Conservation (phyloP, 768 basidiomycete species). For the Suillus subaureus region DNA sequence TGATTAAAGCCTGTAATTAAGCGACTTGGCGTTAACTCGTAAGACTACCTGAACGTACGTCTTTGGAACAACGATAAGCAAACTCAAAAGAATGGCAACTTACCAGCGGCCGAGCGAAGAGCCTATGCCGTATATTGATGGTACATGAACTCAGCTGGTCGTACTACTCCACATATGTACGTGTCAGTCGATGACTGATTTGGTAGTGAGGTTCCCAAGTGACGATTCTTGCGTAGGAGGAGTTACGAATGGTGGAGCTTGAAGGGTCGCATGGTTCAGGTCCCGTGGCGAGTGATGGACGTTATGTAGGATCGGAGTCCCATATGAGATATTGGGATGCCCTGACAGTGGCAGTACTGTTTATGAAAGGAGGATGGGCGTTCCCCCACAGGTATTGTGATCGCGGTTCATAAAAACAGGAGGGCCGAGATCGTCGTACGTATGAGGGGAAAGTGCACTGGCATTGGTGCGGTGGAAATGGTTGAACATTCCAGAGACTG, state of each 20-base stretch:
- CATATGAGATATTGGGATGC: not conserved
- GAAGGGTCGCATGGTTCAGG: slow-evolving; percentile 1
- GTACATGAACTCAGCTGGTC: not conserved
- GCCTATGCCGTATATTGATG: not conserved
- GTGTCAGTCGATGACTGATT: not conserved
- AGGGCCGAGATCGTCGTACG: not conserved
- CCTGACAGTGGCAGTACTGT: slow-evolving; percentile 1
- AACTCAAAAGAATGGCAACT: not conserved
- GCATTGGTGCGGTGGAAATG: not conserved
- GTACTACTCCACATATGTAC: slow-evolving; percentile 3
- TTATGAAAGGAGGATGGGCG: not conserved
- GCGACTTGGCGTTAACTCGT: not conserved
- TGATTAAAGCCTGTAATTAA: not conserved
- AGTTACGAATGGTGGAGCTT: not conserved
- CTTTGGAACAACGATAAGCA: not conserved
- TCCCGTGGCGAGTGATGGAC: not conserved
- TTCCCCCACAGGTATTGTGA: not conserved
- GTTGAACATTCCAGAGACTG: not conserved
- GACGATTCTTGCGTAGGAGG: not conserved
- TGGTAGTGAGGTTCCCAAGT: not conserved
- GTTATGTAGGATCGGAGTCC: not conserved
- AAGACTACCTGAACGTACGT: not conserved
- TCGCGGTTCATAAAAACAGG: not conserved
- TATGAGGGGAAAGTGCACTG: not conserved
- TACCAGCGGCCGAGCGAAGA: not conserved